Evolutionary conservation across 495 filamentous ascomycete genomes (phyloP).

Genomic region (Trichoderma parareesei): DNA sequence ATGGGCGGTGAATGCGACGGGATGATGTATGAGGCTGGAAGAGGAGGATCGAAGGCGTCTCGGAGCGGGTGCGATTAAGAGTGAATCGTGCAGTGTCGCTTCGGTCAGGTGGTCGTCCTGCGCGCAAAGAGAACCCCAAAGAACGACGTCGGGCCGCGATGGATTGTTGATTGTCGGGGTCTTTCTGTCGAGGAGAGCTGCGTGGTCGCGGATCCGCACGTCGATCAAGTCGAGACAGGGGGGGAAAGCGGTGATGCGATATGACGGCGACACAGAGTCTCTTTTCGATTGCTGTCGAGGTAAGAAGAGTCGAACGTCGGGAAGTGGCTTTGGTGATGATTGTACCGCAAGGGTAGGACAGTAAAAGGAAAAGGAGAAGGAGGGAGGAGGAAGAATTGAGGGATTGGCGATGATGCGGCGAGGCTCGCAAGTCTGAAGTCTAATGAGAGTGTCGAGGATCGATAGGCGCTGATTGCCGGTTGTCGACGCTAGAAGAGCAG

Average conservation of each 20-base stretch:
- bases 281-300: neutral
- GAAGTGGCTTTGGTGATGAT: neutral
- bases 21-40: neutral
- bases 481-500: no score
- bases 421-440: no score
- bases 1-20: neutral
- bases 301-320: neutral
- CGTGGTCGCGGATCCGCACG: slow-evolving; percentile 2
- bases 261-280: neutral
- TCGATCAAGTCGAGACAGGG: neutral
- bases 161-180: neutral
- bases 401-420: no score
- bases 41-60: neutral
- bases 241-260: neutral
- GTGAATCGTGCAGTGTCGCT: neutral
- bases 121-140: neutral
- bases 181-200: neutral
- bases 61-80: neutral
- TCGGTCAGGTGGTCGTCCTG: slow-evolving; percentile 11
- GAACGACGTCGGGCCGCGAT: neutral
- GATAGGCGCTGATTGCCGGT: no score
- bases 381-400: no score
- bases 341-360: no score
- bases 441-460: no score
- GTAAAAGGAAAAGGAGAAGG: no score